Conservation (phyloP, 176 grass and related monocot species). For the Triticum urartu region DNA sequence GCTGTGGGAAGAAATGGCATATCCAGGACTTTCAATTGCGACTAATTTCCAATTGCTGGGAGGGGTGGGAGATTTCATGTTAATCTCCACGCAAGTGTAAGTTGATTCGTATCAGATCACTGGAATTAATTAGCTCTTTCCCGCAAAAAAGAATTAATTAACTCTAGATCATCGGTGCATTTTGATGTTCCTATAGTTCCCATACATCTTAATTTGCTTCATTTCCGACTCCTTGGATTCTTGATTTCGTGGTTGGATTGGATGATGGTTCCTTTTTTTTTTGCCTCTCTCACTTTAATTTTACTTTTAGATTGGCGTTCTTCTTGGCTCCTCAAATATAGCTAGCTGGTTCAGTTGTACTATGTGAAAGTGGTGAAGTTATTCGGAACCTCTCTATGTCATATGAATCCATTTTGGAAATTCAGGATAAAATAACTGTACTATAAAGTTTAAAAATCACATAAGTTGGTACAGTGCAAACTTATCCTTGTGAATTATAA, state of each 20-base stretch:
- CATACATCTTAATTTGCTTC: neutral
- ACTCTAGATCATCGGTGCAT: neutral
- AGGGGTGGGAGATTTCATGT: neutral
- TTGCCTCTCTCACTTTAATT: too few species aligned
- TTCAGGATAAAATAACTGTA: neutral
- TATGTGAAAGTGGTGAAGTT: neutral
- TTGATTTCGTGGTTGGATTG: neutral
- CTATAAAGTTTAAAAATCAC: neutral
- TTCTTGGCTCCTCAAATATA: too few species aligned
- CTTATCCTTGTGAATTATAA: neutral
- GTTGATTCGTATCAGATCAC: neutral
- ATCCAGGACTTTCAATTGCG: slow-evolving; percentile 38
- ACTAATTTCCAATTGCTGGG: neutral
- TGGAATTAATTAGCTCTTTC: neutral
- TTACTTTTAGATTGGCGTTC: too few species aligned
- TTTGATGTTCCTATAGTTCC: neutral
- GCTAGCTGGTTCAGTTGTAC: neutral
- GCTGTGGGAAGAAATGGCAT: slow-evolving; percentile 99
- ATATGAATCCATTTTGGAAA: neutral
- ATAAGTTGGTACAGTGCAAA: neutral
- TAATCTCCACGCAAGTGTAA: slow-evolving; percentile 11
- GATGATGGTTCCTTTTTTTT: too few species aligned
- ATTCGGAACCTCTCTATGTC: neutral
- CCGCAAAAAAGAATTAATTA: neutral
- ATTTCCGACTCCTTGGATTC: neutral